phyloP scores from a whole-genome alignment of 2,329 filamentous ascomycete species.

The Exophiala alcalophila region DNA sequence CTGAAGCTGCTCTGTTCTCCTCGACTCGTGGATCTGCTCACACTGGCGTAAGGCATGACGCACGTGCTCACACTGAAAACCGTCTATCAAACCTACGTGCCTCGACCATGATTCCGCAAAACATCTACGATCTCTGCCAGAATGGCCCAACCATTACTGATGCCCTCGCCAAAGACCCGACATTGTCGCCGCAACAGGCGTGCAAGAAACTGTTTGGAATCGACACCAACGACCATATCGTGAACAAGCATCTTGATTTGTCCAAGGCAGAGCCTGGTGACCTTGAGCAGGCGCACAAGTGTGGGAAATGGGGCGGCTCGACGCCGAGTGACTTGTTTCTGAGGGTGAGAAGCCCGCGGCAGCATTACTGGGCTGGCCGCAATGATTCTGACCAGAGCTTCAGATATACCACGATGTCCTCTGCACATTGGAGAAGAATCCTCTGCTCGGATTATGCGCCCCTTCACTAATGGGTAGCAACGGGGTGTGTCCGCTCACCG shows the following conservation, averaged over 20 bases:
- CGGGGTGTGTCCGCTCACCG: slow-evolving; percentile 65
- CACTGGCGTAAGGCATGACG: too few relatives aligned
- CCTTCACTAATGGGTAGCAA: slow-evolving; percentile 59
- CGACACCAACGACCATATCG: slow-evolving; percentile 28
- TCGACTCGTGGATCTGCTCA: too few relatives aligned
- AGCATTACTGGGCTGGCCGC: background rate
- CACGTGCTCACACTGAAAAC: too few relatives aligned
- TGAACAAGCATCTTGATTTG: slow-evolving; percentile 22
- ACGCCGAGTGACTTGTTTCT: slow-evolving; percentile 67
- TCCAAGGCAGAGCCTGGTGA: slow-evolving; percentile 39
- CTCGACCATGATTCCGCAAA: slow-evolving; percentile 33
- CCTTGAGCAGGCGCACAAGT: slow-evolving; percentile 55
- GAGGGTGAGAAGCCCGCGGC: slow-evolving; percentile 40
- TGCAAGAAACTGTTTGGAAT: slow-evolving; percentile 56
- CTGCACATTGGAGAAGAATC: slow-evolving; percentile 38
- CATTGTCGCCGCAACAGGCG: slow-evolving; percentile 52
- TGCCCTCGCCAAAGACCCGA: slow-evolving; percentile 54
- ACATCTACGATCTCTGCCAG: slow-evolving; percentile 54
- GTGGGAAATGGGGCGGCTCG: slow-evolving; percentile 65
- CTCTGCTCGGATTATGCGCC: slow-evolving; percentile 51
- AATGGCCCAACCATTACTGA: slow-evolving; percentile 57
- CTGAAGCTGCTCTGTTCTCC: too few relatives aligned
- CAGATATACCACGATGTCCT: slow-evolving; percentile 66
- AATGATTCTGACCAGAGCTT: background rate
- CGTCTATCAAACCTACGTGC: too few relatives aligned